Evolutionary conservation across 352 stramenopile genomes (phyloP).

Genomic region (Globisporangium uncinulatum): DNA sequence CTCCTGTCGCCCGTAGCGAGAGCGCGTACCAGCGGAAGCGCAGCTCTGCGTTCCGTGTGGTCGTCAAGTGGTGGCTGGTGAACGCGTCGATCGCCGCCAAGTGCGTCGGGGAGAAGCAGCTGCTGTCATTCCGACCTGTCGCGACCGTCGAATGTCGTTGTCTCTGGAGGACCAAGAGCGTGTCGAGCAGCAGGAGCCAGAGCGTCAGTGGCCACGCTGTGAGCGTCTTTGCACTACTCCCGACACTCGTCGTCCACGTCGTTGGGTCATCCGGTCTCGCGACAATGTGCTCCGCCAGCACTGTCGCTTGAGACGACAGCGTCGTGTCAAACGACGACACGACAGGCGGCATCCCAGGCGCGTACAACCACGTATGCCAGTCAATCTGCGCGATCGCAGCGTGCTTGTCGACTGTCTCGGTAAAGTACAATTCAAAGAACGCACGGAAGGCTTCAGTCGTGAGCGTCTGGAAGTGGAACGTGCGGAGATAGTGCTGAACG

Average conservation of each 20-base stretch:
- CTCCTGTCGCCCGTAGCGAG: conserved; percentile 40
- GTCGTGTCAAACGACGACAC: conserved; percentile 86
- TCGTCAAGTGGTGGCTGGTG: conserved; percentile 33
- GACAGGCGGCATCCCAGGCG: conserved; percentile 85
- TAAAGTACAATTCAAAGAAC: conserved; percentile 81
- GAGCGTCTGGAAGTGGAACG: conserved; percentile 87
- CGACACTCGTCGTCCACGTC: too few relatives aligned
- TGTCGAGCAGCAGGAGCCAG: conserved; percentile 58
- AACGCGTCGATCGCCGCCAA: conserved; percentile 57
- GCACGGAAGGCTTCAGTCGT: conserved; percentile 73
- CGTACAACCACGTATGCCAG: conserved; percentile 92
- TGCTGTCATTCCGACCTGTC: neutral
- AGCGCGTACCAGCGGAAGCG: conserved; percentile 70
- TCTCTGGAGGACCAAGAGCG: too few relatives aligned
- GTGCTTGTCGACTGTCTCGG: conserved; percentile 19
- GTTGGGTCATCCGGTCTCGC: conserved; percentile 15
- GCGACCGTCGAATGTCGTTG: too few relatives aligned
- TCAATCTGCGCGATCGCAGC: conserved; percentile 70
- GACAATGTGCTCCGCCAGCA: conserved; percentile 36
- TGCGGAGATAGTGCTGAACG: conserved; percentile 87
- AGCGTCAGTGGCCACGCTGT: conserved; percentile 39
- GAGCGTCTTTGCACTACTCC: neutral
- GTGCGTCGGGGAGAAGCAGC: conserved; percentile 20
- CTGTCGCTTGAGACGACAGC: conserved; percentile 40
- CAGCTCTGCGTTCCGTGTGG: conserved; percentile 59